Evolutionary conservation across 345 rosid genomes (phyloP), one percentile per base, ranked within the genome.

Genomic region (Lepidium sativum): DNA sequence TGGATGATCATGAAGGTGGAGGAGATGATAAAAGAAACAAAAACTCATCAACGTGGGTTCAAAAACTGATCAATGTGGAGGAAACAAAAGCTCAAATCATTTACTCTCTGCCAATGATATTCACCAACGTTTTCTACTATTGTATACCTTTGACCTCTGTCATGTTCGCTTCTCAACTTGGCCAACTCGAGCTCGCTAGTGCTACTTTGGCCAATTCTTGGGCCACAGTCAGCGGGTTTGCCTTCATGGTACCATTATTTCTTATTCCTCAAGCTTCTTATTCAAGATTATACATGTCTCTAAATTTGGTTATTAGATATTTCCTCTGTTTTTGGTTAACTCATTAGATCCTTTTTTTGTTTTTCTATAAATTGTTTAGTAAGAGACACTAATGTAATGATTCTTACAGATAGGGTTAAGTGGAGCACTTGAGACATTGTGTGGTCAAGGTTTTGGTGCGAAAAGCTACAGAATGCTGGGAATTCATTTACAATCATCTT

Each of bases 181-280:
- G 96, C 15, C 57, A 81, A 41, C 84, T 78, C 18, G 74, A 88
- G 49, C 95, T 91, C 2, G 94, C 98, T 15, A 88, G 88, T 14
- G 83, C 98, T 65, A 86, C 98, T 27, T 90, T 91, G 12, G 96
- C 87, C 74, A 88, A 86, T 72, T 84, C 92, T 5, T 91, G 95
- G 98, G 84, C 89, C 72, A 70, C 77, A n/a, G 88, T 82, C 80
- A 82, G 91, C 13, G 94, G 98, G 54, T 74, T 84, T 44, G 89
- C 88, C 61, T 83, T 86, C 75, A 75, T 85, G 91, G 98, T 91
- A 79, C 54, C 62, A 52, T 6, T 8, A 27, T 11, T 39, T 10
- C 9, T 40, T 20, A 11, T 43, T 4, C 32, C 23, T 70, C 14
- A n/a, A 14, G 12, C 15, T 47, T 31, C 23, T 3, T 64, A n/a